phyloP scores from a whole-genome alignment of 1,139 yeast species.

The Yamadazyma siamensis region DNA sequence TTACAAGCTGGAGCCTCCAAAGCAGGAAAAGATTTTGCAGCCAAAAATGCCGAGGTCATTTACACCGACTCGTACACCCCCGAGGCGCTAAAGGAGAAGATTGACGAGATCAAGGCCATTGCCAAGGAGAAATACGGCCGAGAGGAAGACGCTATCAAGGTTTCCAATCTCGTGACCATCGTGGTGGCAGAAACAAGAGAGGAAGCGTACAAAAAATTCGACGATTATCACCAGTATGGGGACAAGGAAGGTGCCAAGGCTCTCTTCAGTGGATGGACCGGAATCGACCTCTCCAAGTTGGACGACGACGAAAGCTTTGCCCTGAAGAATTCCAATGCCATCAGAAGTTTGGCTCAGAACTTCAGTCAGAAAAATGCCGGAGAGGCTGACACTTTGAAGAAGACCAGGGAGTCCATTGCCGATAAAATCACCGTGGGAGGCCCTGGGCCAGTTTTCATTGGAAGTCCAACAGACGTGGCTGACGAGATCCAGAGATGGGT shows the following conservation, averaged over 20 bases:
- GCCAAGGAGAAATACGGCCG: constrained; percentile 31
- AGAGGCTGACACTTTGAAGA: constrained; percentile 20
- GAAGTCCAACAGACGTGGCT: constrained; percentile 23
- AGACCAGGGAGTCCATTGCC: constrained; percentile 25
- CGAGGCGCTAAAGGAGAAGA: constrained; percentile 25
- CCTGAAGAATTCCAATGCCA: constrained; percentile 27
- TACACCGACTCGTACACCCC: constrained; percentile 33
- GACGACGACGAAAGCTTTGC: constrained; percentile 27
- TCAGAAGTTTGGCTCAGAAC: constrained; percentile 24
- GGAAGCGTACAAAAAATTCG: constrained; percentile 29
- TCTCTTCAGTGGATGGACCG: constrained; percentile 36
- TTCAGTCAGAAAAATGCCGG: constrained; percentile 31
- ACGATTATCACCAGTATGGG: constrained; percentile 28
- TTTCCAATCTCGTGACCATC: constrained; percentile 30
- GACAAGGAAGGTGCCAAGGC: constrained; percentile 41
- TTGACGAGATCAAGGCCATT: constrained; percentile 23
- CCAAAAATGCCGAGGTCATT: constrained; percentile 43
- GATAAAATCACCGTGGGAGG: constrained; percentile 29
- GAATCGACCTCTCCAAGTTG: constrained; percentile 30
- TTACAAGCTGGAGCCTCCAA: constrained; percentile 49
- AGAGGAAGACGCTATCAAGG: constrained; percentile 32
- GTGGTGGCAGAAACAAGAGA: constrained; percentile 34
- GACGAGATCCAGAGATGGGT: constrained; percentile 30
- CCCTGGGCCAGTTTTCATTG: constrained; percentile 24
- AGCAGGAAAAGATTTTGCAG: constrained; percentile 42